Conservation (phyloP, 2,329 filamentous ascomycete genomes). For the Helotiales sp. region DNA sequence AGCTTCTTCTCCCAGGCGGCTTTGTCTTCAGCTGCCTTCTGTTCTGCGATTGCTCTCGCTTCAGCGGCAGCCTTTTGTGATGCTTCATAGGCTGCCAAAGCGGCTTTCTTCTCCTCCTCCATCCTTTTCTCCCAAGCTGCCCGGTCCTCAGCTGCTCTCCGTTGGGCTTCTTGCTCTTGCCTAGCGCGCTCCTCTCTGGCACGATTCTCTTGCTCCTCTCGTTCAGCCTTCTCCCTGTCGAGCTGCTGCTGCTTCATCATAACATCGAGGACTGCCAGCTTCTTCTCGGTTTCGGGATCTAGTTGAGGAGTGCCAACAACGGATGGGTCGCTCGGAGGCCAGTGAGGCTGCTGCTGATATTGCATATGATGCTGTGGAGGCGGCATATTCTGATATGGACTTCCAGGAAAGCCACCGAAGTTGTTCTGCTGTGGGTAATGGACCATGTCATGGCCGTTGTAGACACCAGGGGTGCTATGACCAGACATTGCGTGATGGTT, state of each 20-base stretch:
- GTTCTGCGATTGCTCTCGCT: constrained; percentile 28
- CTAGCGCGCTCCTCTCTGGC: constrained; percentile 49
- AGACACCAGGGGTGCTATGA: constrained; percentile 34
- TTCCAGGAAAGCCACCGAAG: constrained; percentile 32
- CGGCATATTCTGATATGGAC: constrained; percentile 30
- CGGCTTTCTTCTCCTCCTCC: constrained; percentile 32
- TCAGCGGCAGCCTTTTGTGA: constrained; percentile 35
- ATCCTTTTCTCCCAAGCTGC: constrained; percentile 26
- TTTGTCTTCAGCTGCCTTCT: constrained; percentile 20
- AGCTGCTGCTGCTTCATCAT: constrained; percentile 54
- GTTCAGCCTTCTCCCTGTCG: constrained; percentile 51
- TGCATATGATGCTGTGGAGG: constrained; percentile 30
- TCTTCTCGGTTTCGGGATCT: constrained; percentile 51
- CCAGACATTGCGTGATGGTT: constrained; percentile 51
- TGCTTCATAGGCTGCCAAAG: constrained; percentile 25
- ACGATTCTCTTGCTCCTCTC: constrained; percentile 51
- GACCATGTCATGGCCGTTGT: constrained; percentile 40
- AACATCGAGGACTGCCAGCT: constrained; percentile 65
- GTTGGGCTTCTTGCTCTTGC: constrained; percentile 47
- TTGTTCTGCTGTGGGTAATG: constrained; percentile 40
- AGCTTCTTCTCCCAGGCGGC: constrained; percentile 26
- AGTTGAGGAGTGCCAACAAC: constrained; percentile 25
- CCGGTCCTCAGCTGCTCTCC: constrained; percentile 50
- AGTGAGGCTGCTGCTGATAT: constrained; percentile 36
- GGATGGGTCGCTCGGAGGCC: constrained; percentile 36